phyloP scores from a whole-genome alignment of 805 yeast species.

The Scheffersomyces amazonensis region DNA sequence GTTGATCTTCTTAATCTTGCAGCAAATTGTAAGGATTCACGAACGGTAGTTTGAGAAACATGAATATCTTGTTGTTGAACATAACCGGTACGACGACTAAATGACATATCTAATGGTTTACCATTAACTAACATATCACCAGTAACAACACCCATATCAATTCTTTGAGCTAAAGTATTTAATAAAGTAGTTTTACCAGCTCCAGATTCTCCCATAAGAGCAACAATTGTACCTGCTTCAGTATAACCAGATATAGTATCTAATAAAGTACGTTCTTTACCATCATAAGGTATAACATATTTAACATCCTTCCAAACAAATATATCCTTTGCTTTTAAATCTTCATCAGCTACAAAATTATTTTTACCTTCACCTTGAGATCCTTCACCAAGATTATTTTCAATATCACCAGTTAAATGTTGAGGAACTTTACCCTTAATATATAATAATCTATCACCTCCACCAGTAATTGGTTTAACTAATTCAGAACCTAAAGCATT shows the following conservation, averaged over 20 bases:
- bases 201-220: slow-evolving; percentile 64
- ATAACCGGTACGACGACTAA: slow-evolving; percentile 39
- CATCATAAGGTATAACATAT: slow-evolving; percentile 52
- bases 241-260: slow-evolving; percentile 28
- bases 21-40: slow-evolving; percentile 16
- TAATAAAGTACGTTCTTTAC: slow-evolving; percentile 37
- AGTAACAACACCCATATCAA: slow-evolving; percentile 53
- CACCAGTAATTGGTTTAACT: slow-evolving; percentile 28
- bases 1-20: slow-evolving; percentile 52
- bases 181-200: slow-evolving; percentile 60
- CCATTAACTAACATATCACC: slow-evolving; percentile 62
- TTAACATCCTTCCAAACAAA: slow-evolving; percentile 63
- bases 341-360: slow-evolving; percentile 5
- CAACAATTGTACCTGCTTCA: slow-evolving; percentile 55
- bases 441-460: slow-evolving; percentile 29
- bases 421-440: slow-evolving; percentile 22
- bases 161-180: slow-evolving; percentile 52
- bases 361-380: not conserved
- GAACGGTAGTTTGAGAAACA: slow-evolving; percentile 15
- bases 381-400: slow-evolving; percentile 4
- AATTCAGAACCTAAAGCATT: slow-evolving; percentile 24
- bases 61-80: slow-evolving; percentile 21
- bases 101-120: slow-evolving; percentile 43
- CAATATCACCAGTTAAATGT: slow-evolving; percentile 7
- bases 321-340: slow-evolving; percentile 41